These are phyloP conservation scores for Peronospora destructor DNA, from an alignment of 352 stramenopile species.

Conservation along the genomic window DNA sequence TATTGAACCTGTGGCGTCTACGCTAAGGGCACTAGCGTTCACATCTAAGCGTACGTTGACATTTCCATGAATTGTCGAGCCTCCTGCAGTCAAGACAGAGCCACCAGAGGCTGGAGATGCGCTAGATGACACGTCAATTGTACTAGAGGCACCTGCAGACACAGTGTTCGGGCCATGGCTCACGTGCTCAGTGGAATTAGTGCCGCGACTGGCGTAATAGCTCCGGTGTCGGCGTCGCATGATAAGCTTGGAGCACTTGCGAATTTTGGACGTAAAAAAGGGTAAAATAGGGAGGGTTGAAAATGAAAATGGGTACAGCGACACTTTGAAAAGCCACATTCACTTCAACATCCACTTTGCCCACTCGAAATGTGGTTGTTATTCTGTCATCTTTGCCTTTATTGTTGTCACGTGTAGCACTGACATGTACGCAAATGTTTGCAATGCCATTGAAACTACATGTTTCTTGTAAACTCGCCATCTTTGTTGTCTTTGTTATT, in stretches of 20 bases:
- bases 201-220: slow-evolving; percentile 11
- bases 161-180: slow-evolving; percentile 1
- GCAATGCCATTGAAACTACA: too few species aligned
- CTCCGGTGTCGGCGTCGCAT: slow-evolving; percentile 21
- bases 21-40: slow-evolving; percentile 59
- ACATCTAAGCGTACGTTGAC: slow-evolving; percentile 55
- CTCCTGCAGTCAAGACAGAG: slow-evolving; percentile 11
- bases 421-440: too few species aligned
- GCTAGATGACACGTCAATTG: slow-evolving; percentile 4
- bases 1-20: slow-evolving; percentile 62
- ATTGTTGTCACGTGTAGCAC: too few species aligned
- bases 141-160: background rate
- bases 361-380: too few species aligned
- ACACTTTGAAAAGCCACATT: background rate
- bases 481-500: too few species aligned
- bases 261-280: background rate
- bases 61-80: slow-evolving; percentile 44
- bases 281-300: too few species aligned
- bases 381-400: too few species aligned
- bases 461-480: too few species aligned
- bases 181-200: background rate
- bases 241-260: background rate
- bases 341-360: too few species aligned
- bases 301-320: background rate
- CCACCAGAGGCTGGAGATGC: slow-evolving; percentile 7